Evolutionary conservation across 169 alveolate species (phyloP), one percentile per base, ranked within the genome.

Genomic region (Cryptosporidium canis): DNA sequence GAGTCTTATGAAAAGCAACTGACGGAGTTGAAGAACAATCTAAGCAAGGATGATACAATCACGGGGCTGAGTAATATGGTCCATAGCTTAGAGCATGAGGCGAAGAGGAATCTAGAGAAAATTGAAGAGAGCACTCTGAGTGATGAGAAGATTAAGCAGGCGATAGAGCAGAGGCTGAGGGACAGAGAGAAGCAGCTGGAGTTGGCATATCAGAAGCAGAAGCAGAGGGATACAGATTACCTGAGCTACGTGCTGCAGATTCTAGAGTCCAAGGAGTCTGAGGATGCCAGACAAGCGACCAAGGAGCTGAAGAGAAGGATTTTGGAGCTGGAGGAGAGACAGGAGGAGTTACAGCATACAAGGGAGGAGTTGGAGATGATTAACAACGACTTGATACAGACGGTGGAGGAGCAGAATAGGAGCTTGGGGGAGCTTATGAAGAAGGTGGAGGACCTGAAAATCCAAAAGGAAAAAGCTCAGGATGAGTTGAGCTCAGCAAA

Each of bases 171-270:
- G 6, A 77, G 87, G 44, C 27, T 77, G 12, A 77, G 43, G 37
- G 87, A 77, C 21, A 77, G 87, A 41, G 87, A 77, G 31, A 77
- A 77, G 27, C 87, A 77, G 39, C 27, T 77, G n/a, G 87, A 77
- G 29, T 61, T 77, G n/a, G 72, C 87, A 24, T 77, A 77, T 58
- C 87, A 77, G 12, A 55, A 41, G 44, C 87, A 77, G 27, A 77
- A 77, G 44, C 37, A 61, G 6, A 56, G 87, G 37, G 87, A 77
- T 58, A 29, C 65, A 9, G 87, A 77, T 24, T 77, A 77, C 44
- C 37, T 77, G 16, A 61, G 43, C 37, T 77, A 77, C 39, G 72
- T 58, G 11, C 24, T 77, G 7, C 71, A 77, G 37, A 55, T 77
- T 21, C 31, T 77, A 7, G 87, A 77, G 47, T 41, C 55, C 29